Evolutionary conservation across 2,329 filamentous ascomycete species (phyloP).

Genomic region (Neurospora crassa): DNA sequence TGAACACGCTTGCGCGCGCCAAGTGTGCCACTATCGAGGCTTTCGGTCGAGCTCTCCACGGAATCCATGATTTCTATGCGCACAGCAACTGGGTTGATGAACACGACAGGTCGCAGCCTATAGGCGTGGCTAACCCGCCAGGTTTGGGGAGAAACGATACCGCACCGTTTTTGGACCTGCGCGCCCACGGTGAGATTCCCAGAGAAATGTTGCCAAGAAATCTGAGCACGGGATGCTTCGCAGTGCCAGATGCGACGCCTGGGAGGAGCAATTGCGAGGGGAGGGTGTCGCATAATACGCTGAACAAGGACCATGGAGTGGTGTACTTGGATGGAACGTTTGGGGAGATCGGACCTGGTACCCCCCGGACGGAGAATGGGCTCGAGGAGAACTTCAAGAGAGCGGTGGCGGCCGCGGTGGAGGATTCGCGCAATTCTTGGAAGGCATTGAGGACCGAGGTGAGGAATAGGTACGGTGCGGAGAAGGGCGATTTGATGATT

Average conservation of each 20-base stretch:
- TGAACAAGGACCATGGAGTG: conserved; percentile 16
- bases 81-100: conserved; percentile 18
- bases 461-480: conserved; percentile 7
- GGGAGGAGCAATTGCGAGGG: conserved; percentile 12
- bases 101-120: conserved; percentile 10
- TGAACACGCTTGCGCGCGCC: conserved; percentile 10
- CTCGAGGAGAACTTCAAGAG: conserved; percentile 11
- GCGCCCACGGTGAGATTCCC: conserved; percentile 9
- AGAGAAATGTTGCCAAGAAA: conserved; percentile 11
- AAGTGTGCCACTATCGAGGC: conserved; percentile 16
- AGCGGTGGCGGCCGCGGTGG: conserved; percentile 12
- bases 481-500: conserved; percentile 14
- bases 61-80: conserved; percentile 16
- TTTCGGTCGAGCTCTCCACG: conserved; percentile 13
- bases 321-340: conserved; percentile 15
- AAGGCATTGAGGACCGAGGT: conserved; percentile 8
- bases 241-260: conserved; percentile 10
- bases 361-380: conserved; percentile 8
- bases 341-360: conserved; percentile 8
- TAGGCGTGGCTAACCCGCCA: conserved; percentile 14
- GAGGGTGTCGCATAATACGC: conserved; percentile 13
- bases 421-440: conserved; percentile 13
- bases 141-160: conserved; percentile 12
- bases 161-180: conserved; percentile 14
- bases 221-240: conserved; percentile 16